Base-by-base conservation (phyloP, 1,284 basidiomycete species). In the Pholiota adiposa region DNA sequence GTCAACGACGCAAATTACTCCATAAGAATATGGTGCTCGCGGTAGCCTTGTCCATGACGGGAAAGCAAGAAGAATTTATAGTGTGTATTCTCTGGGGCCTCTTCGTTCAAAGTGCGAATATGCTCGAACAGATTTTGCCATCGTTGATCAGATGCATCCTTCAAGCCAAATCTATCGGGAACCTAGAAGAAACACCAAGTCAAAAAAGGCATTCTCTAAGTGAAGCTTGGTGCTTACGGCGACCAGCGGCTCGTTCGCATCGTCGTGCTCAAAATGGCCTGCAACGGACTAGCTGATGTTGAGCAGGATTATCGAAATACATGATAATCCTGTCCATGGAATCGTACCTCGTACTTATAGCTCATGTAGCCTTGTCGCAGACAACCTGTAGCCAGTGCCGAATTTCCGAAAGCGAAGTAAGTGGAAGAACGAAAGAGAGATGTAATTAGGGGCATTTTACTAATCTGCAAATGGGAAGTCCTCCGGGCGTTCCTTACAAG, bases 11-110 rank as follows among this genome's bases (percentile, higher is more conserved):
- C n/a, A n/a, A n/a, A n/a, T n/a, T n/a, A n/a, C n/a, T n/a, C n/a
- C n/a, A n/a, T n/a, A 19, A 14, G 9, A 51, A 34, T 12, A 54
- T 38, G 27, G 18, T 12, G 78, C 88, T 65, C 67, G 87, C 86
- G 87, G 64, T 75, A 84, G 34, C 91, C 92, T 74, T 93, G 77
- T 0, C 92, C 92, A 64, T 93, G 91, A 62, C 92, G 76, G 2
- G 83, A 83, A 12, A 92, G 70, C 60, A 86, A 85, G 58, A 92
- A 77, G 9, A 91, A 78, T 67, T 91, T 93, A 84, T 85, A 85
- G 3, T 73, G 72, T 9, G 76, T 77, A 2, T 73, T 71, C 0
- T 65, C 61, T 4, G 76, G 70, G 1, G 81, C 77, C 0, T 72
- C 65, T 4, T 66, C 59, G 59, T 89, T 88, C 49, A 92, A 69